Base-by-base conservation (phyloP, 495 filamentous ascomycete species). In the Penicillium fimorum region DNA sequence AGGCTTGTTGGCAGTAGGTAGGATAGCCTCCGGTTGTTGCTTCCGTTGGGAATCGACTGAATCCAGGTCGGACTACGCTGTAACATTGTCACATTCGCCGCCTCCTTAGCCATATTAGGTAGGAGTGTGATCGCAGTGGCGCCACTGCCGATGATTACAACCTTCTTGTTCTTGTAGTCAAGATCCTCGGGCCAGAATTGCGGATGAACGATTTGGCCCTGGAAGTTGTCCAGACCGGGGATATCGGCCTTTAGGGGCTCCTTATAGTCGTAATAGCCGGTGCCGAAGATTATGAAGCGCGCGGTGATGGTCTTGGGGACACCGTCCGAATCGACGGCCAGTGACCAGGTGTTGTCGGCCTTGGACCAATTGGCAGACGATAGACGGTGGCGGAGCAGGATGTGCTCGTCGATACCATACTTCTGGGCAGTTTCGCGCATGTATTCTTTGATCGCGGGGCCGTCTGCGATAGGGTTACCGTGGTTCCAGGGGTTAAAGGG, bases 241-340 rank as follows among this genome's bases (percentile, higher is more conserved):
- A 77, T 90, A 5, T 63, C 63, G 5, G 79, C 65, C 45, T 82
- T 54, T 32, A 85, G 58, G 0, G 86, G 80, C 54, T 79, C 65
- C 13, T 82, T 65, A 70, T 90, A 89, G 66, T 85, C 79, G 67
- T 89, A 91, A 60, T 77, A 77, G 12, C 88, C 88, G 0, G 82
- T 86, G 59, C 81, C 80, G 50, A 82, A 67, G 50, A 90, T 71
- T 37, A 89, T 42, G 68, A 85, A 88, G 13, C 76, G 76, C 5
- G 82, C 72, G 40, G 68, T 78, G 56, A 81, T 63, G 8, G 67
- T 68, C 35, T 71, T 25, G 25, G 25, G 25, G 2, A 25, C 25
- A 25, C 25, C 25, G 81, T 37, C 74, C 66, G 35, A 70, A 62
- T 82, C 76, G 9, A 87, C 78, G 0, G 66, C 59, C 9, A 92